A percentile compares a stretch with the other conserved stretches of the same genome.
Evolutionary conservation across 768 basidiomycete genomes (phyloP).

Genomic region (Cantharellus cinnabarinus): DNA sequence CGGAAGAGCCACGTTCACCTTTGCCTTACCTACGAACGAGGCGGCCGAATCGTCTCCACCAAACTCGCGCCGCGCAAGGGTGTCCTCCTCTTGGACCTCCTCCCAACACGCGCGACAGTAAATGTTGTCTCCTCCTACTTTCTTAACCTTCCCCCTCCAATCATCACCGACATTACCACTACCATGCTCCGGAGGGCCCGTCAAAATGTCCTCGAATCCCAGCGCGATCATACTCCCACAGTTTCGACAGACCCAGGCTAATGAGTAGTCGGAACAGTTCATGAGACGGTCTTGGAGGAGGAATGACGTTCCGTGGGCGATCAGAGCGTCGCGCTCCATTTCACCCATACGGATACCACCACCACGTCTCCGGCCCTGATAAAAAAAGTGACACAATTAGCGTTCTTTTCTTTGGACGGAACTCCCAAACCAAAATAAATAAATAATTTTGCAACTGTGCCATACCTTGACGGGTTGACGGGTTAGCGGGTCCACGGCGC

Average conservation of each 20-base stretch:
- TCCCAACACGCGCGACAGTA: slow-evolving; percentile 89
- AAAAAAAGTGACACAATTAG: not conserved
- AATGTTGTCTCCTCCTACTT: slow-evolving; percentile 51
- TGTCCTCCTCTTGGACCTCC: slow-evolving; percentile 41
- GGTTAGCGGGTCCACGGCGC: slow-evolving; percentile 88
- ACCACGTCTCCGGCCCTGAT: slow-evolving; percentile 85
- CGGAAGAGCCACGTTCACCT: slow-evolving; percentile 42
- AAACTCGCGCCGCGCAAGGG: slow-evolving; percentile 36
- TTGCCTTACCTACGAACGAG: slow-evolving; percentile 7
- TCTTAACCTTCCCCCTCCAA: slow-evolving; percentile 21
- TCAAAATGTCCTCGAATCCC: slow-evolving; percentile 75
- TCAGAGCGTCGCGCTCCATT: slow-evolving; percentile 98
- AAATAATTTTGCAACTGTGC: slow-evolving; percentile 9
- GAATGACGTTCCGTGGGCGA: slow-evolving; percentile 97
- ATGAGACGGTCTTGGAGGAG: slow-evolving; percentile 93
- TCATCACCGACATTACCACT: slow-evolving; percentile 22
- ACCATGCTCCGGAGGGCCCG: slow-evolving; percentile 28
- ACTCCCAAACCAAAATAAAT: not conserved
- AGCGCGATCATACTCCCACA: slow-evolving; percentile 92
- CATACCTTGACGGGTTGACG: slow-evolving; percentile 87
- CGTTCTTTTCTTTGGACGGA: not conserved
- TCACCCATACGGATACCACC: slow-evolving; percentile 99
- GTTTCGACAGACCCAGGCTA: slow-evolving; percentile 93
- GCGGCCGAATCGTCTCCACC: not conserved
- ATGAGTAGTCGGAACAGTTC: slow-evolving; percentile 99